These are phyloP conservation scores for Inga laurina DNA, from an alignment of 306 rosid species.

Conservation along the genomic window DNA sequence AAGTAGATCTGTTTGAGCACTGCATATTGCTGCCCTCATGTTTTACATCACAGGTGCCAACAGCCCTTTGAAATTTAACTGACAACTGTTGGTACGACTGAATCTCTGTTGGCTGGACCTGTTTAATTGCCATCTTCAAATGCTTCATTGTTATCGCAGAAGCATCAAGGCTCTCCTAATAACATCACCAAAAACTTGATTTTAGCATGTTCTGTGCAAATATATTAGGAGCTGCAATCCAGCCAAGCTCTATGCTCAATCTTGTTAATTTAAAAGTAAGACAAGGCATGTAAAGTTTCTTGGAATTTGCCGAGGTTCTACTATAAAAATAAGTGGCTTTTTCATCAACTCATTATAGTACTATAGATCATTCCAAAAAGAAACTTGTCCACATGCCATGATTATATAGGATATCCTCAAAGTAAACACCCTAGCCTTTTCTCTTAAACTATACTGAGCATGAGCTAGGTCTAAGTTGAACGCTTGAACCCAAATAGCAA, in stretches of 20 bases:
- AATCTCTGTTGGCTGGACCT: slow-evolving; percentile 64
- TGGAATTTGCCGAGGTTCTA: not conserved
- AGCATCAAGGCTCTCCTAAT: slow-evolving; percentile 70
- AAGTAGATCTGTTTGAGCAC: slow-evolving; percentile 26
- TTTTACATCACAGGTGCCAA: slow-evolving; percentile 44
- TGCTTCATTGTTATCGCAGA: slow-evolving; percentile 73
- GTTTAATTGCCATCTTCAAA: slow-evolving; percentile 61
- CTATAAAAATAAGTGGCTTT: not conserved
- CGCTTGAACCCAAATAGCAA: not conserved
- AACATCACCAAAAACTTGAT: slow-evolving; percentile 15
- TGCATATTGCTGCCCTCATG: slow-evolving; percentile 35
- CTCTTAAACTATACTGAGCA: not conserved
- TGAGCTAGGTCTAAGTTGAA: not conserved
- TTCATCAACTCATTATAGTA: not conserved
- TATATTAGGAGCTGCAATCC: not conserved
- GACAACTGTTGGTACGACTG: slow-evolving; percentile 67
- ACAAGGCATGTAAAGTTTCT: not conserved
- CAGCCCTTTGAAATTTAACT: slow-evolving; percentile 73
- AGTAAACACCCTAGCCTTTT: not conserved
- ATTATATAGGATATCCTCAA: not conserved
- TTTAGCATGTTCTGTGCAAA: not conserved
- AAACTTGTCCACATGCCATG: not conserved
- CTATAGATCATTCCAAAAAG: not conserved
- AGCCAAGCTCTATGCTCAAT: not conserved
- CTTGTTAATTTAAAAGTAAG: not conserved